These are phyloP conservation scores for Pseudonitzschia multiseries DNA, from an alignment of 108 stramenopile species.

Conservation along the genomic window DNA sequence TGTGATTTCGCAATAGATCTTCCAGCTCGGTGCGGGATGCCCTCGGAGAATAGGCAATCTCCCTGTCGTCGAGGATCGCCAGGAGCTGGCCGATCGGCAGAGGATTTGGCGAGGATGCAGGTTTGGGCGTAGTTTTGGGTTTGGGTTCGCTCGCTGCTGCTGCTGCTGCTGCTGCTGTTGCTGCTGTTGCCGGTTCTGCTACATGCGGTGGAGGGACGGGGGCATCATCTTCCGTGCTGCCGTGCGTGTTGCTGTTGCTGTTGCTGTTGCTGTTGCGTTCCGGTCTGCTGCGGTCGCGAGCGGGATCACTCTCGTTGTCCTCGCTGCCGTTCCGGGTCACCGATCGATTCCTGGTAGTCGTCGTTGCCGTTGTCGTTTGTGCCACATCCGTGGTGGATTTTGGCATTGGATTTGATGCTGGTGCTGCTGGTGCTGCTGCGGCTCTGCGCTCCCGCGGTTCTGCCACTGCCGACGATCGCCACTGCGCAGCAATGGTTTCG, in stretches of 20 bases:
- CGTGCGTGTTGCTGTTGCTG: not conserved
- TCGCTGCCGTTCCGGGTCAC: too few species aligned
- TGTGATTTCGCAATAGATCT: not conserved
- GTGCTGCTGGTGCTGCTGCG: too few species aligned
- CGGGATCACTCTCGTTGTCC: too few species aligned
- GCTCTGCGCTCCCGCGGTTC: too few species aligned
- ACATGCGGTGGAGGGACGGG: not conserved
- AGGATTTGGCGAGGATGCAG: too few species aligned
- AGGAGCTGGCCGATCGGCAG: not conserved
- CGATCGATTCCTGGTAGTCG: too few species aligned
- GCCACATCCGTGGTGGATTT: too few species aligned
- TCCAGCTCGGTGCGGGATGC: slow-evolving; percentile 11
- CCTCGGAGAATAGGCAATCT: slow-evolving; percentile 6
- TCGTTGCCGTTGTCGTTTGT: too few species aligned
- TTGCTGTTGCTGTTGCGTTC: not conserved
- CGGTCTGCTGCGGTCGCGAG: too few species aligned
- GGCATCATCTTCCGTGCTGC: too few species aligned
- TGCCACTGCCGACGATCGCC: too few species aligned
- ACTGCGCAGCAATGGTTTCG: not conserved
- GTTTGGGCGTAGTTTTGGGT: not conserved
- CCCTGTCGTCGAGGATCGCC: not conserved
- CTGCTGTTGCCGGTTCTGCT: not conserved
- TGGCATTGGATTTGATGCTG: too few species aligned
- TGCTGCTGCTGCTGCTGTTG: not conserved
- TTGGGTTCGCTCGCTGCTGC: not conserved